These are phyloP conservation scores for Pseudopyrenochaeta lycopersici DNA, from an alignment of 2,329 filamentous ascomycete genomes.

Conservation along the genomic window DNA sequence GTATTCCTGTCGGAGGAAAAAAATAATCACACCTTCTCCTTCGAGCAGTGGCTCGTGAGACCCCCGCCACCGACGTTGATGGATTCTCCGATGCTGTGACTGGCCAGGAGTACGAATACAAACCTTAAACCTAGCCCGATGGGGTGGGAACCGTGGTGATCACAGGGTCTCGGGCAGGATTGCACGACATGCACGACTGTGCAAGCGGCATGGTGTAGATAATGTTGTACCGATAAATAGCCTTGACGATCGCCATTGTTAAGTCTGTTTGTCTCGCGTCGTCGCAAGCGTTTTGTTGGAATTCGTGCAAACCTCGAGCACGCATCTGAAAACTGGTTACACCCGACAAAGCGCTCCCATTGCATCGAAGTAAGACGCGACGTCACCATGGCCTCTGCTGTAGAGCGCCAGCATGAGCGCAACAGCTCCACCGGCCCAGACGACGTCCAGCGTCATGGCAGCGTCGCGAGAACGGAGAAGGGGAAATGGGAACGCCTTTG, in stretches of 20 bases:
- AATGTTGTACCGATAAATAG: background rate
- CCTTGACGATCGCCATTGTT: background rate
- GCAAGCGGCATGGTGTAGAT: background rate
- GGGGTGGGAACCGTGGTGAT: slow-evolving; percentile 2
- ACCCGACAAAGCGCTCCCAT: no score
- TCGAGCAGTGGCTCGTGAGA: slow-evolving; percentile 5
- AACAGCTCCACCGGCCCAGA: slow-evolving; percentile 8
- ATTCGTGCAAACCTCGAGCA: no score
- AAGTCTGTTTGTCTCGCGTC: background rate
- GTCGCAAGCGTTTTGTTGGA: no score
- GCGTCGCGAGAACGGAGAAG: slow-evolving; percentile 42
- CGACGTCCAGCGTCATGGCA: slow-evolving; percentile 33
- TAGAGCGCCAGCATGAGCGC: slow-evolving; percentile 2
- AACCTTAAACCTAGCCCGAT: background rate
- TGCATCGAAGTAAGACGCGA: background rate
- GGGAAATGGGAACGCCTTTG: slow-evolving; percentile 60
- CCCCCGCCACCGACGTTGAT: background rate
- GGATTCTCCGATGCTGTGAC: background rate
- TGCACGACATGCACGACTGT: slow-evolving; percentile 2
- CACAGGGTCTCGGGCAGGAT: slow-evolving; percentile 9
- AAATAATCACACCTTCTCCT: slow-evolving; percentile 6
- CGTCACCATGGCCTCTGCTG: slow-evolving; percentile 21
- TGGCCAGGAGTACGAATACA: background rate
- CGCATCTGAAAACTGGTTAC: no score
- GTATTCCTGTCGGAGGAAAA: background rate